Conservation (phyloP, 176 grass and related monocot species). For the Eremochloa ophiuroides region DNA sequence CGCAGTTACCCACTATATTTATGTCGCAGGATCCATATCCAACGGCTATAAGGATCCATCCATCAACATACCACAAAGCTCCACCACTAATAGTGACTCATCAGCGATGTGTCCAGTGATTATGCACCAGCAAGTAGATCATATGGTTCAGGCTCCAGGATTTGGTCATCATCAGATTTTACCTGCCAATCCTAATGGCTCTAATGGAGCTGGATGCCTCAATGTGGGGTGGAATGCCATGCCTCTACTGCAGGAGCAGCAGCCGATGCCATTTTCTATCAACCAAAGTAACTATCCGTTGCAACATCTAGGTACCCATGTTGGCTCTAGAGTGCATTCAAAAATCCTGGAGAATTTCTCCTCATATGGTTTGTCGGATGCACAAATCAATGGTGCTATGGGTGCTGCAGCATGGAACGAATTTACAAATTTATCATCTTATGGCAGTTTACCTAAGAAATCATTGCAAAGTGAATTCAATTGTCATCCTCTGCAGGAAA, state of each 20-base stretch:
- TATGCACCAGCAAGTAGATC: constrained; percentile 40
- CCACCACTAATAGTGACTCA: constrained; percentile 17
- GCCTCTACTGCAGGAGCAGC: constrained; percentile 28
- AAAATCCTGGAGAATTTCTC: constrained; percentile 44
- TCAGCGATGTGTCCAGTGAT: constrained; percentile 27
- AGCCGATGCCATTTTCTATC: constrained; percentile 37
- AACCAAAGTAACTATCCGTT: constrained; percentile 41
- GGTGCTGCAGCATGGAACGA: constrained; percentile 31
- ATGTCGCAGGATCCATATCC: constrained; percentile 40
- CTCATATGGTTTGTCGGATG: constrained; percentile 37
- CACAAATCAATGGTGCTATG: constrained; percentile 46
- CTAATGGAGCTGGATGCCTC: constrained; percentile 52
- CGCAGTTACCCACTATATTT: constrained; percentile 2
- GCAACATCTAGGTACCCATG: constrained; percentile 26
- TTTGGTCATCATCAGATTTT: constrained; percentile 43
- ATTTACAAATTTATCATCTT: constrained; percentile 37
- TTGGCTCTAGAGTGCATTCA: constrained; percentile 43
- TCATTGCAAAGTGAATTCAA: constrained; percentile 38
- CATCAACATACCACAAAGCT: constrained; percentile 34
- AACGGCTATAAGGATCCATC: constrained; percentile 37
- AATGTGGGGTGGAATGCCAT: constrained; percentile 33
- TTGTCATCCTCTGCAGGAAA: constrained; percentile 46
- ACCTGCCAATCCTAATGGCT: constrained; percentile 41
- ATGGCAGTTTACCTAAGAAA: constrained; percentile 39
- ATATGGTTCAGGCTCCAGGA: constrained; percentile 63